Base-by-base conservation (phyloP, 73 alveolate genomes). In the Breviolum minutum region DNA sequence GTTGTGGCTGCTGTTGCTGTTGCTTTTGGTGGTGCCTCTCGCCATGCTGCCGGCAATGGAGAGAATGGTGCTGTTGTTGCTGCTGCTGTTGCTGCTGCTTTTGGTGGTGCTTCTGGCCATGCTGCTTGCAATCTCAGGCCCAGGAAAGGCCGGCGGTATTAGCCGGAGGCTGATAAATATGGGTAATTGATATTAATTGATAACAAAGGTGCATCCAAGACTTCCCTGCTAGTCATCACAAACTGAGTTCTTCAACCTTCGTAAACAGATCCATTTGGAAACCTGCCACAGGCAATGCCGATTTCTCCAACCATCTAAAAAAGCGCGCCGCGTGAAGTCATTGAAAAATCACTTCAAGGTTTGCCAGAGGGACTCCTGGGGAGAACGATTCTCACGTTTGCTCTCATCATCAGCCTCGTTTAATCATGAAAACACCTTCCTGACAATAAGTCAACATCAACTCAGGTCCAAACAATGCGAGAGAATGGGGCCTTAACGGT, bases 181-280 rank as follows among this genome's bases (percentile, higher is more conserved):
- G n/a, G n/a, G n/a, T n/a, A n/a, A n/a, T n/a, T n/a, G n/a, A n/a
- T n/a, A n/a, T n/a, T n/a, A n/a, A n/a, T n/a, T n/a, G n/a, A n/a
- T n/a, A n/a, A n/a, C n/a, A n/a, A n/a, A n/a, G n/a, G n/a, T n/a
- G n/a, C 54, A 40, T 40, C 54, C 54, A 40, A 13, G 68, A 32
- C 64, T 71, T n/a, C 81, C n/a, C 40, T 26, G 54, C 86, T 8
- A 62, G 86, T 77, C 63, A 29, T 77, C 86, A 77, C 13, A n/a
- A n/a, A 29, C 86, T 29, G 86, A n/a, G 86, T 63, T 40, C 54
- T 40, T 40, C 62, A 9, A 71, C 96, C 96, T 89, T 89, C 96
- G 82, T 89, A 89, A 27, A 89, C 86, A 16, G 96, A 73, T 7
- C 96, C 96, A 29, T 89, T 89, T n/a, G 96, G 96, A 40, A 89